These are phyloP conservation scores for Porcisia deanei DNA, from an alignment of 208 protist genomes.

Conservation along the genomic window DNA sequence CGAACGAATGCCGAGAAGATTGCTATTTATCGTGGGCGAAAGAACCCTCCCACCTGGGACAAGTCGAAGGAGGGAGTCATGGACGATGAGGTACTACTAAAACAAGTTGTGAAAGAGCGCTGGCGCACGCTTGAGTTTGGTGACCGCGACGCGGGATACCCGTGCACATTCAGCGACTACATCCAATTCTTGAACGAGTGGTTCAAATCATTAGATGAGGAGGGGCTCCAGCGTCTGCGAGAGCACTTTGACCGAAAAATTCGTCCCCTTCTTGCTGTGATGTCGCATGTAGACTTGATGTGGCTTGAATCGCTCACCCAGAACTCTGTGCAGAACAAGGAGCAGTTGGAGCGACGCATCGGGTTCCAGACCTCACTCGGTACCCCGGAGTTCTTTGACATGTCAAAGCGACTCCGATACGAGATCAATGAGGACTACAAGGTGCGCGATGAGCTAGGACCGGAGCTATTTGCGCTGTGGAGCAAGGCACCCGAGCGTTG, in stretches of 20 bases:
- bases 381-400: slow-evolving; percentile 94
- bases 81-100: slow-evolving; percentile 85
- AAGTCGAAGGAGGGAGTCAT: slow-evolving; percentile 60
- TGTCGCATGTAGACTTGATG: slow-evolving; percentile 91
- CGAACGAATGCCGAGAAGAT: slow-evolving; percentile 91
- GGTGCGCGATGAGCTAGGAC: slow-evolving; percentile 92
- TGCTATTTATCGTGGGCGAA: slow-evolving; percentile 79
- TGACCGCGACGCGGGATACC: slow-evolving; percentile 84
- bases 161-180: slow-evolving; percentile 93
- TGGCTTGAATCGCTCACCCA: slow-evolving; percentile 93
- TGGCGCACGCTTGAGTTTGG: slow-evolving; percentile 93
- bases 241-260: slow-evolving; percentile 94
- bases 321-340: slow-evolving; percentile 87
- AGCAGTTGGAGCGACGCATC: slow-evolving; percentile 87
- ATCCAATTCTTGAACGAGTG: slow-evolving; percentile 95
- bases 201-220: slow-evolving; percentile 93
- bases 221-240: slow-evolving; percentile 88
- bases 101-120: slow-evolving; percentile 87
- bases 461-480: slow-evolving; percentile 93
- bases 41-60: slow-evolving; percentile 45
- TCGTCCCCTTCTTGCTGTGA: slow-evolving; percentile 90
- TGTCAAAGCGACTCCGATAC: slow-evolving; percentile 90
- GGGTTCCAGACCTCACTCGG: slow-evolving; percentile 91
- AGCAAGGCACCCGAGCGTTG: slow-evolving; percentile 93
- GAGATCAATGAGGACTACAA: slow-evolving; percentile 96